Conservation (phyloP, 202 grass and related monocot species). For the Tripidium arundinaceum region DNA sequence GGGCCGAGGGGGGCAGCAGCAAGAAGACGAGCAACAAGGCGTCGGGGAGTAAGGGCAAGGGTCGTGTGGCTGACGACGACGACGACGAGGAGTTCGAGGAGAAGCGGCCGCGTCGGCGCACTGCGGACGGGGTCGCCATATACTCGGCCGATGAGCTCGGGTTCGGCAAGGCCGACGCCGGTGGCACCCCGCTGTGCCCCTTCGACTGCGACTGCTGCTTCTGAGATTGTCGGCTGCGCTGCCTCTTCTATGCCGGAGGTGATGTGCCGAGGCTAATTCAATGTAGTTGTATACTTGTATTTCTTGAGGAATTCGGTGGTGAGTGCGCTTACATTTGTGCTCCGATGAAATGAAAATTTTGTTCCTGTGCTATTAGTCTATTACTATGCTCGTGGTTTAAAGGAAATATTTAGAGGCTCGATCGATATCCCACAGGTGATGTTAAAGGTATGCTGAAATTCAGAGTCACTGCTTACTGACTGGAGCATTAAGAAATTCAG, state of each 20-base stretch:
- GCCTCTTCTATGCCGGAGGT: not conserved
- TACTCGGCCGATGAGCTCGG: conserved; percentile 80
- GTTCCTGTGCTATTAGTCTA: not conserved
- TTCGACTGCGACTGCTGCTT: conserved; percentile 95
- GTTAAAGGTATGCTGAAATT: not conserved
- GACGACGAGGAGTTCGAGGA: conserved; percentile 33
- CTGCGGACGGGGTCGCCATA: conserved; percentile 57
- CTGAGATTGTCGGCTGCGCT: conserved; percentile 23
- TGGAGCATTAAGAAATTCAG: not conserved
- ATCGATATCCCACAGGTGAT: not conserved
- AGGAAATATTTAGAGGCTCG: no score
- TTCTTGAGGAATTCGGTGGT: not conserved
- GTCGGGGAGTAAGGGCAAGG: conserved; percentile 21
- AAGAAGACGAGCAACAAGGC: conserved; percentile 34
- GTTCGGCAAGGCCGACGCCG: conserved; percentile 57
- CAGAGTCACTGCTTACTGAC: not conserved
- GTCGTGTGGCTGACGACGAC: conserved; percentile 13
- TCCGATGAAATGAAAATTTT: not conserved
- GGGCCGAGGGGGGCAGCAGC: not conserved
- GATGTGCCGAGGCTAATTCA: not conserved
- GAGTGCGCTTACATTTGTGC: not conserved
- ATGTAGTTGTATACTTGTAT: conserved; percentile 7
- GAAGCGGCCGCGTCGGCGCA: conserved; percentile 54
- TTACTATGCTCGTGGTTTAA: not conserved
- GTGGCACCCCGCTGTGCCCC: conserved; percentile 70